Percentiles rank a stretch among this genome's conserved stretches.
Evolutionary conservation across 345 rosid species (phyloP).

Genomic region (Acer campestre): DNA sequence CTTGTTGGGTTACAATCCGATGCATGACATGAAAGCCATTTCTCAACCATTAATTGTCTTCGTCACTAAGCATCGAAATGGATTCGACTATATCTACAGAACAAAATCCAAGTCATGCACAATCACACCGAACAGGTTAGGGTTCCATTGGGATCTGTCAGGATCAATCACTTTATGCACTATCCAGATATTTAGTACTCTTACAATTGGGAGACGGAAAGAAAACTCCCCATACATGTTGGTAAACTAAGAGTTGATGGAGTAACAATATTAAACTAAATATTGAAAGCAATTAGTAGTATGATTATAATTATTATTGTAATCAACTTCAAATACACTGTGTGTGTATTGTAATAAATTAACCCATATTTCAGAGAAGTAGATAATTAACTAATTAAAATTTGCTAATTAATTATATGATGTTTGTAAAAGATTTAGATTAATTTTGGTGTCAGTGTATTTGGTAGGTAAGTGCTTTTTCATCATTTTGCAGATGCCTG

Average conservation of each 20-base stretch:
- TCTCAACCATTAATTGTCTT: conserved; percentile 45
- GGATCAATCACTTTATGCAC: no score
- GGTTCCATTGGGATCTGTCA: no score
- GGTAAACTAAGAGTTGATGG: no score
- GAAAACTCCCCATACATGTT: no score
- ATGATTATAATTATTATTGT: background rate
- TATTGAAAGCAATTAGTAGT: background rate
- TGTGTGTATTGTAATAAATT: no score
- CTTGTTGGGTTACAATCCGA: conserved; percentile 24
- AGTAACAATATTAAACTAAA: background rate
- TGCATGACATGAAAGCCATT: conserved; percentile 43
- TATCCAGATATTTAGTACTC: no score
- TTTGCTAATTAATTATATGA: background rate
- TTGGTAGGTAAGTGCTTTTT: background rate
- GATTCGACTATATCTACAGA: background rate
- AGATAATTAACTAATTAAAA: background rate
- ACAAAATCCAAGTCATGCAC: background rate
- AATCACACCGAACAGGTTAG: no score
- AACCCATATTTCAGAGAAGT: background rate
- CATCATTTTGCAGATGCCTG: background rate
- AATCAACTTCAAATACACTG: no score
- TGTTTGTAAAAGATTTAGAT: background rate
- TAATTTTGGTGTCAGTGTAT: background rate
- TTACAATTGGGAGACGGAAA: fast-evolving
- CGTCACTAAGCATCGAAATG: conserved; percentile 27